Base-by-base conservation (phyloP, 2,329 filamentous ascomycete genomes). In the Fusarium chuoi region DNA sequence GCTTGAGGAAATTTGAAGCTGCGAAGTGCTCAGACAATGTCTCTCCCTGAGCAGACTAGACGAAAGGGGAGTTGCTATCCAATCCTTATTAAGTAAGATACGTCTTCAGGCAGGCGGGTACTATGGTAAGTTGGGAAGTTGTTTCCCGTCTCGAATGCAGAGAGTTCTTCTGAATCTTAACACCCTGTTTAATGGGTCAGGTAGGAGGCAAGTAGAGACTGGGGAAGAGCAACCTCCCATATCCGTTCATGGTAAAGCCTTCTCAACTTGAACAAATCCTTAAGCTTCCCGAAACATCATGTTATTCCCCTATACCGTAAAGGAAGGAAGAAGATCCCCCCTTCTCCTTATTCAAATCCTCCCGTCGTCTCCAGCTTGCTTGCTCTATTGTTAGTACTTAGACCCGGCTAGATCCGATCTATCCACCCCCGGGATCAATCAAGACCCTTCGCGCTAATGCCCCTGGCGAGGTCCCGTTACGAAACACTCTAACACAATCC, bases 361-460 rank as follows among this genome's bases (percentile, higher is more conserved):
- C 15, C 11, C 22, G 8, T 51, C 28, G 42, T 33, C 15, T n/a
- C n/a, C n/a, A n/a, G n/a, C n/a, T 20, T 49, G 15, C 28, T 51
- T 39, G 35, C 22, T 24, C 35, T 52, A 59, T 52, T 59, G 26
- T 39, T 39, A 26, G 42, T 26, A 46, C 26, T 30, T 56, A 55
- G 48, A 56, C 55, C 44, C 65, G 55, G 49, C 54, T 56, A 48
- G 36, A 46, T 35, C 55, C 44, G 46, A 36, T 24, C 45, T 41
- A 41, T 36, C 65, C 56, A 66, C 55, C 38, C 45, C 59, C 56
- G 22, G 42, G 61, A 70, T 35, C 38, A 51, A 56, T 33, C 55
- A 26, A 66, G 44, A 70, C 54, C 54, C 52, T 62, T 39, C 22
- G 44, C 60, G 26, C 64, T 61, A 54, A 42, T 13, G 38, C 51